These are phyloP conservation scores for Rhodotorula sp. DNA, from an alignment of 1,284 basidiomycete species.

Conservation along the genomic window DNA sequence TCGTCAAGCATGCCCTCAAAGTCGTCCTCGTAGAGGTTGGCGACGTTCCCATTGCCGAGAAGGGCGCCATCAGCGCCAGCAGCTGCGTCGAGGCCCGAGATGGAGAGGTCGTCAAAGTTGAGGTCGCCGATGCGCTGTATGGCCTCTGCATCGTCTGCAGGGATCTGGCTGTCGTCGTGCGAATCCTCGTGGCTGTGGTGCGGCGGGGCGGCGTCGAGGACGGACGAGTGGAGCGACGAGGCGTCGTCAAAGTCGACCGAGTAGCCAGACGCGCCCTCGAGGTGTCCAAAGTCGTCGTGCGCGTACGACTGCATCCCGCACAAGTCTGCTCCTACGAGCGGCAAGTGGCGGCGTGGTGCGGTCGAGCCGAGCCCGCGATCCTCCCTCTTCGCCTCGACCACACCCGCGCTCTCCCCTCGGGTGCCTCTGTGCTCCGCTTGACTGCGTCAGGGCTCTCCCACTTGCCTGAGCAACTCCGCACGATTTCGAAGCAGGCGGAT, in stretches of 20 bases:
- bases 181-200: neutral
- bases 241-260: constrained; percentile 33
- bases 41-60: constrained; percentile 12
- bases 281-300: constrained; percentile 35
- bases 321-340: neutral
- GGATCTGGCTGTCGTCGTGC: neutral
- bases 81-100: constrained; percentile 10
- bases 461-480: too few relatives aligned
- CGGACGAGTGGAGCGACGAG: constrained; percentile 32
- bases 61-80: neutral
- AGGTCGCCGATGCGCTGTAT: constrained; percentile 18
- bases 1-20: constrained; percentile 82
- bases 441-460: too few relatives aligned
- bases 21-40: constrained; percentile 64
- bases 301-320: constrained; percentile 1
- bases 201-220: neutral
- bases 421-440: too few relatives aligned
- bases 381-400: neutral
- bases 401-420: too few relatives aligned
- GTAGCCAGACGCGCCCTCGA: constrained; percentile 42
- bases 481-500: neutral
- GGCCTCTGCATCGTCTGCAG: neutral
- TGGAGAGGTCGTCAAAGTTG: constrained; percentile 35
- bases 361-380: neutral
- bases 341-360: neutral